Base-by-base conservation (phyloP, 805 yeast species). In the Ogataea angusta region DNA sequence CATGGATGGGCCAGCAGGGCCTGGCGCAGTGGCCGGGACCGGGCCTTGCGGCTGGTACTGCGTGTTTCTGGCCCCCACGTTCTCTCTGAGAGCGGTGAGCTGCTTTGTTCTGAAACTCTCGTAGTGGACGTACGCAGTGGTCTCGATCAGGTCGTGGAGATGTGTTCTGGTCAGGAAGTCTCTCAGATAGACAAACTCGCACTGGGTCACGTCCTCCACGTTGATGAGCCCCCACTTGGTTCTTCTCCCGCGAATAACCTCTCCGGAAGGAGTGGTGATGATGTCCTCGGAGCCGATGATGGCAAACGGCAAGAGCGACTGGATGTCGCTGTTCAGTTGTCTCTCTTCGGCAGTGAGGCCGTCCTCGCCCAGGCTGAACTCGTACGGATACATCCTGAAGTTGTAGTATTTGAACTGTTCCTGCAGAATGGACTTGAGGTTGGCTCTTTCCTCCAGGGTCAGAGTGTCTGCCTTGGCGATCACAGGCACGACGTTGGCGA, bases 131-230 rank as follows among this genome's bases (percentile, higher is more conserved):
- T 78, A 72, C 2, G 95, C 71, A 4, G 99, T 93, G 10, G 95
- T 80, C 65, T 93, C 99, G 56, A 93, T 90, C 63, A 93, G 79
- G 63, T 91, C 98, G 64, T 89, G 97, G 57, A 93, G 73, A 64
- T 93, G 97, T 7, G 98, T 88, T 69, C 96, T 81, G 33, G 96
- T 88, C 58, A 93, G 76, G 64, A 93, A 93, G 63, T 88, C 95
- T 68, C 97, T 80, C 60, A 93, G 78, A 55, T 87, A 89, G 27
- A 88, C 87, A 72, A 93, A 93, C 69, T 93, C 99, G 67, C 96
- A 89, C 67, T 93, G 98, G 40, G 83, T 78, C 39, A 87, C 89
- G 67, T 93, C 96, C 68, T 90, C 97, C 46, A 93, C 87, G 63
- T 89, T 86, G 57, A 91, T 84, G 13, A 84, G 75, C 17, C 97